Base-by-base conservation (phyloP, 805 yeast species). In the Pachysolen tannophilus region DNA sequence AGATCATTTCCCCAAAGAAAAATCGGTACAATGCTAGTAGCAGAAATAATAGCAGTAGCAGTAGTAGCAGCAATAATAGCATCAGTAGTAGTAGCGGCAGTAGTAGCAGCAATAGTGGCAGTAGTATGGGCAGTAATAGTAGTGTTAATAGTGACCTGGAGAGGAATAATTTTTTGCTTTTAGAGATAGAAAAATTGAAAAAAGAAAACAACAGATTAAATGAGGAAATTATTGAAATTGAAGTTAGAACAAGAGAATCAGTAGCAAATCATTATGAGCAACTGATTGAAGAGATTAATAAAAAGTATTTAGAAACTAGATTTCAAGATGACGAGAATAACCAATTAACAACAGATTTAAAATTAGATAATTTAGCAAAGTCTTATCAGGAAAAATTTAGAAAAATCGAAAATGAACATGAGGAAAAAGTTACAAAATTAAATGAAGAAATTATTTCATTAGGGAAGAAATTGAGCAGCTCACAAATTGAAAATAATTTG, bases 181-280 rank as follows among this genome's bases (percentile, higher is more conserved):
- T 37, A 3, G 48, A 53, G 18, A 37, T 41, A 14, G 48, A 45
- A 25, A 37, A 51, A 14, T 28, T 49, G 26, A 40, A 35, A 25
- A 17, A 26, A 7, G 44, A 47, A 7, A 30, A 27, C 7, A 23
- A 26, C 7, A n/a, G 33, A 7, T 27, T 33, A n/a, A 18, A 34
- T n/a, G 38, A 37, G 10, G 26, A 44, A 23, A 35, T 43, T 19
- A 15, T 43, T 20, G 24, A 24, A 10, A 25, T 49, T 6, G 55
- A 51, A 38, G 33, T 32, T 38, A 37, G 43, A 20, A 39, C 43
- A n/a, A 38, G 57, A n/a, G 27, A 44, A 39, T 42, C 48, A 26
- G 28, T 61, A 46, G 42, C 54, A 40, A 39, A 56, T 44, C 38
- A 39, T 21, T 38, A 43, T 55, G 49, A 61, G 41, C 28, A 26